Percentiles rank a stretch among this genome's conserved stretches.
These are phyloP conservation scores for Termitomyces sp. DNA, from an alignment of 768 basidiomycete genomes.

Conservation along the genomic window DNA sequence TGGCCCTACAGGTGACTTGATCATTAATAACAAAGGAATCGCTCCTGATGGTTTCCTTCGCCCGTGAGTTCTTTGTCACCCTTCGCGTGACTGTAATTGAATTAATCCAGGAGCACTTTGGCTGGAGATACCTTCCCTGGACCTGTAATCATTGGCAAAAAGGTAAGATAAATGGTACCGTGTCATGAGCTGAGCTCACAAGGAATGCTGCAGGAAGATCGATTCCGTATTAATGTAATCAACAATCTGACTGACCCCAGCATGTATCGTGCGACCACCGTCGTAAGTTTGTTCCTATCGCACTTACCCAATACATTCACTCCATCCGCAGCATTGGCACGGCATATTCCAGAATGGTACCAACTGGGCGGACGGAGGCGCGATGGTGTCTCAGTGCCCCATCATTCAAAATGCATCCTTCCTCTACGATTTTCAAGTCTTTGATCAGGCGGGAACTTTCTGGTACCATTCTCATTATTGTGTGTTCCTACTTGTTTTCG, in stretches of 20 bases:
- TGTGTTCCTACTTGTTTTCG: conserved; percentile 11
- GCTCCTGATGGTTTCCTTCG: conserved; percentile 4
- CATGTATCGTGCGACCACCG: conserved; percentile 5
- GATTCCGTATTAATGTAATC: conserved; percentile 1
- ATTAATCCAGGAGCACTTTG: neutral
- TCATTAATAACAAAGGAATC: conserved; percentile 3
- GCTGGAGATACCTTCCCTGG: conserved; percentile 4
- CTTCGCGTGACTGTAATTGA: neutral
- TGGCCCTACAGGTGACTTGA: neutral
- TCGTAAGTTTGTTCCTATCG: neutral
- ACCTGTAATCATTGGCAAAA: neutral
- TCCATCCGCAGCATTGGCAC: conserved; percentile 31
- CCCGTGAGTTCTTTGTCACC: neutral
- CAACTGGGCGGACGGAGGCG: conserved; percentile 33
- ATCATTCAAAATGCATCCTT: conserved; percentile 27
- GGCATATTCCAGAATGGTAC: conserved; percentile 25
- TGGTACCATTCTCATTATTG: conserved; percentile 20
- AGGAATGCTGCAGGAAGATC: neutral
- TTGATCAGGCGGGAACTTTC: conserved; percentile 14
- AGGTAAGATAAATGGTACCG: neutral
- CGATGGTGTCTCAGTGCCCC: conserved; percentile 32
- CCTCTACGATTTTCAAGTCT: conserved; percentile 24
- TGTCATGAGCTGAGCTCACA: no score
- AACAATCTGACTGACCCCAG: conserved; percentile 2
- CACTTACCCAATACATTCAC: neutral